Conservation (phyloP, 75 land plant species). For the Gnetum montanum region DNA sequence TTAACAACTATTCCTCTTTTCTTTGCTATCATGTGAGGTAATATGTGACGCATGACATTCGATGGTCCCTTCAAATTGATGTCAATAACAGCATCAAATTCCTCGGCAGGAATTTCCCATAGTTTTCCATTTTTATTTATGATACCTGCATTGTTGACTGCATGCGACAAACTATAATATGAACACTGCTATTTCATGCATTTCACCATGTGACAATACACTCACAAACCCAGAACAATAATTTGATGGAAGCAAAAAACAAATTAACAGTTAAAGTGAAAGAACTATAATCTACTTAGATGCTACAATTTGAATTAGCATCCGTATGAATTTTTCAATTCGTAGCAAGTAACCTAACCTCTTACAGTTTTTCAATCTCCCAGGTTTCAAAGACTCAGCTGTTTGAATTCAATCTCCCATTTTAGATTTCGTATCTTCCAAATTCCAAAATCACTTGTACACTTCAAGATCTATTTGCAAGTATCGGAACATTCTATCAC, state of each 20-base stretch:
- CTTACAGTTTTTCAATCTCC: too few species aligned
- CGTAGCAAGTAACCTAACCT: too few species aligned
- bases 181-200: background rate
- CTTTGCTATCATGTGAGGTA: conserved; percentile 53
- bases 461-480: too few species aligned
- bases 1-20: conserved; percentile 70
- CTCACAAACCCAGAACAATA: background rate
- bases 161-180: background rate
- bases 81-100: conserved; percentile 77
- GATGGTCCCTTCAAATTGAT: conserved; percentile 76
- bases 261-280: background rate
- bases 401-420: too few species aligned
- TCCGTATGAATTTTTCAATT: too few species aligned
- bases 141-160: conserved; percentile 88
- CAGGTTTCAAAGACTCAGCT: too few species aligned
- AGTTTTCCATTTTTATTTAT: conserved; percentile 68
- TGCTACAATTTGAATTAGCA: too few species aligned
- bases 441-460: too few species aligned
- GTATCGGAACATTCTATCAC: too few species aligned
- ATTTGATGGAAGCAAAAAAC: background rate
- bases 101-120: conserved; percentile 76
- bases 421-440: too few species aligned
- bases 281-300: too few species aligned
- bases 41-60: conserved; percentile 69
- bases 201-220: background rate